Evolutionary conservation across 768 basidiomycete species (phyloP), one percentile per base, ranked within the genome.

Genomic region (Coprinopsis cinerea): DNA sequence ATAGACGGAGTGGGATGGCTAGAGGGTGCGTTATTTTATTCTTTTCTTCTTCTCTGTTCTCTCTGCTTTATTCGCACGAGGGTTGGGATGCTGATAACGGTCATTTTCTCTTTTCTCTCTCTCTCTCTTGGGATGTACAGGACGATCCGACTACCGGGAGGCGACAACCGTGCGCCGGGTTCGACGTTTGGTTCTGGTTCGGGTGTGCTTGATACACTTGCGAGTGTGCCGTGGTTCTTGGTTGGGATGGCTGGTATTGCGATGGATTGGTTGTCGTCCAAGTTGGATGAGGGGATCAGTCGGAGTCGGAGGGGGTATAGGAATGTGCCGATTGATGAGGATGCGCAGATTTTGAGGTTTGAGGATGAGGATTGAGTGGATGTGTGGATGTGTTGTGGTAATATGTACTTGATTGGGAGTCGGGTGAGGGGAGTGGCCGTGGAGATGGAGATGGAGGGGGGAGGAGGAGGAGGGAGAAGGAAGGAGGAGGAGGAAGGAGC

Each of bases 201-300:
- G 3, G 75, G 81, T 14, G 52, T 73, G 0, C 51, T 93, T 50
- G 82, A 75, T 18, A 93, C 89, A 2, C 60, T 96, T 35, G 91
- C 89, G 1, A 91, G 88, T 9, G 78, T 97, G 2, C 94, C 94
- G 0, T 94, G 86, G 83, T 94, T 88, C 73, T 62, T 95, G 44
- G 58, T 96, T 36, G 94, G 93, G 18, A 57, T 93, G 20, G 78
- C 73, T 0, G 81, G 86, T 1, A 81, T 91, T 50, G 87, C 80
- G 2, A 84, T 77, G 68, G 85, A 85, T 61, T 82, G 78, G 66
- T 72, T 83, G 1, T 60, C 73, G 0, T 79, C 78, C 18, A 69
- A 64, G 45, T 54, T 78, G 39, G 79, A 78, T 3, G 61, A 62
- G 3, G 56, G 7, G 37, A 15, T 23, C 18, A 26, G 17, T 22